Evolutionary conservation across 2,329 filamentous ascomycete species (phyloP).

Genomic region (Mollisiaceae sp.): DNA sequence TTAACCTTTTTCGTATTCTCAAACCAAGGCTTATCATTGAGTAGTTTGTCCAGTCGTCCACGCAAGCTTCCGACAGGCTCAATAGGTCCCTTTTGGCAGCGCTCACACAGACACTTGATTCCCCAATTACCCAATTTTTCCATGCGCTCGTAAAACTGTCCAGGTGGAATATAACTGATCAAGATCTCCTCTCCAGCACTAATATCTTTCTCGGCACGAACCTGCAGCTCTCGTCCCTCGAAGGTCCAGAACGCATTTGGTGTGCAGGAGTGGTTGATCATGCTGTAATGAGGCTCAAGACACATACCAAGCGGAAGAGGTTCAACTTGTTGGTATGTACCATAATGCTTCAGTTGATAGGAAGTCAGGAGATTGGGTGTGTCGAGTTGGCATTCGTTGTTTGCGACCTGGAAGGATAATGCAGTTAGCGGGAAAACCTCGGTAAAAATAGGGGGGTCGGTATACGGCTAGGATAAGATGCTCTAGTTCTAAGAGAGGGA

Average conservation of each 20-base stretch:
- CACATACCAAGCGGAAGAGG: background rate
- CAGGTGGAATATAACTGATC: background rate
- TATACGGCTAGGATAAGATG: background rate
- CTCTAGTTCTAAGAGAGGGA: background rate
- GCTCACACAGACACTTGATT: background rate
- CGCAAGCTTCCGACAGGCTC: background rate
- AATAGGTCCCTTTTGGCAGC: background rate
- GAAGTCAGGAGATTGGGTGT: background rate
- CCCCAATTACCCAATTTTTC: background rate
- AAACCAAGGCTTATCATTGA: background rate
- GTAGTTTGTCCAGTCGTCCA: background rate
- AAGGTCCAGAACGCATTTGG: background rate
- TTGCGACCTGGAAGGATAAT: background rate
- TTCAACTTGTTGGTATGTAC: background rate
- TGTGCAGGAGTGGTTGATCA: conserved; percentile 3
- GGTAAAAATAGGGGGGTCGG: background rate
- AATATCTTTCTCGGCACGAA: background rate
- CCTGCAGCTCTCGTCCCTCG: background rate
- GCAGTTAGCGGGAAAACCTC: background rate
- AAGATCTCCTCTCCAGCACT: background rate
- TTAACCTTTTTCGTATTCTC: background rate
- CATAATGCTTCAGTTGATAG: background rate
- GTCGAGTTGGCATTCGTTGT: background rate
- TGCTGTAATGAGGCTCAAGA: background rate
- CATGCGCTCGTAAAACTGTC: background rate